Conservation (phyloP, 2,329 filamentous ascomycete genomes). For the Ceratocystis papillata region DNA sequence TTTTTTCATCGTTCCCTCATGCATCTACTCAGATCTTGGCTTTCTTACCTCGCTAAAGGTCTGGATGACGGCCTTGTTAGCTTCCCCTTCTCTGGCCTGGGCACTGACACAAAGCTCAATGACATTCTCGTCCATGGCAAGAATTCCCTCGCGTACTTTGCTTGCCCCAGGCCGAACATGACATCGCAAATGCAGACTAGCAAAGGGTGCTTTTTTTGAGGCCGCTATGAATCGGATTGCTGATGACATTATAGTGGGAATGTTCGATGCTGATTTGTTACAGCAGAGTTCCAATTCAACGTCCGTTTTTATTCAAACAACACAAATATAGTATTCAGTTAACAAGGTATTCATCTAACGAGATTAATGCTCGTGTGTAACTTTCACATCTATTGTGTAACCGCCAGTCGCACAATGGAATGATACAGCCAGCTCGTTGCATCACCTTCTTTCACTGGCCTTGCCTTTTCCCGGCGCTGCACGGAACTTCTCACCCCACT, state of each 20-base stretch:
- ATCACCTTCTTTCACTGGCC: slow-evolving; percentile 25
- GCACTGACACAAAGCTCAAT: slow-evolving; percentile 58
- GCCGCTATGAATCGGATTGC: slow-evolving; percentile 36
- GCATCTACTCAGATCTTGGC: background rate
- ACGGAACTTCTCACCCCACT: slow-evolving; percentile 42
- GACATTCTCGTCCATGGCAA: slow-evolving; percentile 43
- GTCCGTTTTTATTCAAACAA: too few species aligned
- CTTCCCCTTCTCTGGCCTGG: slow-evolving; percentile 54
- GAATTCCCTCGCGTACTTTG: slow-evolving; percentile 51
- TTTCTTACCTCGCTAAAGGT: slow-evolving; percentile 47
- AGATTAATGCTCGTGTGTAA: too few species aligned
- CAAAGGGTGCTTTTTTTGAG: slow-evolving; percentile 37
- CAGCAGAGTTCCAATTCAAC: too few species aligned
- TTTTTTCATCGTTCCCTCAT: slow-evolving; percentile 16
- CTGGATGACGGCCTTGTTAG: slow-evolving; percentile 55
- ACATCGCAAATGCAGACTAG: slow-evolving; percentile 50
- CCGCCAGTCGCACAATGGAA: too few species aligned
- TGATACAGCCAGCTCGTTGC: background rate
- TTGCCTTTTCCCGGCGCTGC: slow-evolving; percentile 40
- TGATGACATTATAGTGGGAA: slow-evolving; percentile 1
- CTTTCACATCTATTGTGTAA: too few species aligned
- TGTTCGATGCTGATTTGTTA: too few species aligned
- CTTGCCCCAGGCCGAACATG: slow-evolving; percentile 57
- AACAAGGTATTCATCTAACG: background rate
- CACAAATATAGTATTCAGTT: too few species aligned